These are phyloP conservation scores for Incumbomyces lentus DNA, from an alignment of 2,329 filamentous ascomycete genomes.

Conservation along the genomic window DNA sequence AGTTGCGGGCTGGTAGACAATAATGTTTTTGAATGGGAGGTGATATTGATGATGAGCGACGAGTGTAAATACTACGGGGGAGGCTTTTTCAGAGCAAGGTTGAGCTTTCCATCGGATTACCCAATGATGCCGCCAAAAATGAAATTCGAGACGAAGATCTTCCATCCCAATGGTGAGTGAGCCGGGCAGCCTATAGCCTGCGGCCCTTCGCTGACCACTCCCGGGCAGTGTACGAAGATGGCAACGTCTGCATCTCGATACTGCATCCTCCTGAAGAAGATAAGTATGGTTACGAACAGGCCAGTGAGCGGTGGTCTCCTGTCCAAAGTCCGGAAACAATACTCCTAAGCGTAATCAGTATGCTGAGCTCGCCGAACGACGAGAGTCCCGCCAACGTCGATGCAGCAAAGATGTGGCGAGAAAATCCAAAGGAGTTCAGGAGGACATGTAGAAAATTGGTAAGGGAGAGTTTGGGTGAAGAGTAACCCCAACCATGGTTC, in stretches of 20 bases:
- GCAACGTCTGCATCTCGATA: slow-evolving; percentile 92
- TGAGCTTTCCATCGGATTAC: slow-evolving; percentile 76
- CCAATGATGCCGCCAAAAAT: slow-evolving; percentile 81
- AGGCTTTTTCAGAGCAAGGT: slow-evolving; percentile 78
- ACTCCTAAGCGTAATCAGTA: slow-evolving; percentile 78
- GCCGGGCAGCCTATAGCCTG: neutral
- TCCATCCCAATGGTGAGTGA: slow-evolving; percentile 72
- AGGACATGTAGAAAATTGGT: slow-evolving; percentile 68
- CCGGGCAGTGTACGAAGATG: slow-evolving; percentile 62
- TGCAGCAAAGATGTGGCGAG: slow-evolving; percentile 77
- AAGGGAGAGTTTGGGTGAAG: slow-evolving; percentile 68
- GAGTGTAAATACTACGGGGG: slow-evolving; percentile 90
- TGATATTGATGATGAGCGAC: slow-evolving; percentile 96
- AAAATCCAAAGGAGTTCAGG: slow-evolving; percentile 69
- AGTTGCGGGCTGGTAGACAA: slow-evolving; percentile 80
- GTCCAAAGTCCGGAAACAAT: slow-evolving; percentile 95
- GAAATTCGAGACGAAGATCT: slow-evolving; percentile 75
- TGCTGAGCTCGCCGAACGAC: slow-evolving; percentile 86
- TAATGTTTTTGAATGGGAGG: slow-evolving; percentile 94
- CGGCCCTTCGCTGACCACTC: neutral
- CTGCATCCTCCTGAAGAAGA: slow-evolving; percentile 92
- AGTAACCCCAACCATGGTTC: slow-evolving; percentile 27
- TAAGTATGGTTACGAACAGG: slow-evolving; percentile 83
- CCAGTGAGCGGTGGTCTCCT: slow-evolving; percentile 83
- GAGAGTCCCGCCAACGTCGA: slow-evolving; percentile 94